Evolutionary conservation across 805 yeast genomes (phyloP).

Genomic region (Hanseniaspora occidentalis): DNA sequence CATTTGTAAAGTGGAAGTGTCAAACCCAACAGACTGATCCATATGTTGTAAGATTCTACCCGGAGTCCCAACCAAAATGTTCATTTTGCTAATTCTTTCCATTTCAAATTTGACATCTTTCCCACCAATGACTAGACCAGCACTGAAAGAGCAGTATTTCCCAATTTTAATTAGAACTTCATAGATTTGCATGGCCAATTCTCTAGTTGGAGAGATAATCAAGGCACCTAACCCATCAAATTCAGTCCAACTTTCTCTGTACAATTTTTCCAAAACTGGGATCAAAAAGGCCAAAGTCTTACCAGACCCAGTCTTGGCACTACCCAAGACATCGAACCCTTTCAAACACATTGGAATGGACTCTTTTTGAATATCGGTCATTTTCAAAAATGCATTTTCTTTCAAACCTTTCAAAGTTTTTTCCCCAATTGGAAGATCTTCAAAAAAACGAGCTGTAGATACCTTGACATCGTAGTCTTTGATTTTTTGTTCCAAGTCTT

Average conservation of each 20-base stretch:
- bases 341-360: constrained; percentile 67
- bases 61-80: constrained; percentile 82
- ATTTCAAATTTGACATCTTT: constrained; percentile 74
- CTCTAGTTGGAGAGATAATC: constrained; percentile 86
- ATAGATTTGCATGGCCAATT: constrained; percentile 80
- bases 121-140: constrained; percentile 90
- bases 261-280: constrained; percentile 63
- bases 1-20: constrained; percentile 60
- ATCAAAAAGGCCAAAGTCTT: constrained; percentile 78
- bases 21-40: constrained; percentile 79
- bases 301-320: constrained; percentile 80
- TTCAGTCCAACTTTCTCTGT: constrained; percentile 63
- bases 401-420: constrained; percentile 59
- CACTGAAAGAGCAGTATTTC: constrained; percentile 58
- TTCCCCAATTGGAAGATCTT: constrained; percentile 64
- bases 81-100: constrained; percentile 67
- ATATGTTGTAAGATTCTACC: constrained; percentile 83
- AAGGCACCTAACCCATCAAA: constrained; percentile 83
- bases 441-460: constrained; percentile 38
- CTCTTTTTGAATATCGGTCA: constrained; percentile 79
- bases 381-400: constrained; percentile 60
- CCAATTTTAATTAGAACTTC: constrained; percentile 82
- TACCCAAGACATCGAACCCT: constrained; percentile 71
- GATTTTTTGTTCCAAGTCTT: constrained; percentile 36
- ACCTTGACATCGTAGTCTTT: constrained; percentile 38